phyloP scores from a whole-genome alignment of 495 filamentous ascomycete species.

The Daldinia decipiens region DNA sequence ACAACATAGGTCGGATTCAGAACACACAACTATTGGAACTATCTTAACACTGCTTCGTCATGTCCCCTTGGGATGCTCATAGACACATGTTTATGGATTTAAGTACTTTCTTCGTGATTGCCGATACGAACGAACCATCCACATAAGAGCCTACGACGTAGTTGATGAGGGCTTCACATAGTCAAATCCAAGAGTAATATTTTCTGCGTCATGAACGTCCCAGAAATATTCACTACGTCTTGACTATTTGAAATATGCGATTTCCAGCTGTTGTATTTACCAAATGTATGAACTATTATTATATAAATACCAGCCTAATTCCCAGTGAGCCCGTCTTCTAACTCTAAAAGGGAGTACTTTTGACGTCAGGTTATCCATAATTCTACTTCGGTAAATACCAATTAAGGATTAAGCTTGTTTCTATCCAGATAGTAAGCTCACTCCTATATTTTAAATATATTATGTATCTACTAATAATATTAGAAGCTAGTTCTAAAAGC shows the following conservation, averaged over 20 bases:
- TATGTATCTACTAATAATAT: background rate
- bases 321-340: background rate
- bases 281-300: no score
- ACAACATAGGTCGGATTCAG: no score
- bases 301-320: no score
- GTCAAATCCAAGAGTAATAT: background rate
- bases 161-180: background rate
- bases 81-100: no score
- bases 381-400: background rate
- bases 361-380: background rate
- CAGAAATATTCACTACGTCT: background rate
- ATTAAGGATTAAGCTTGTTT: background rate
- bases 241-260: no score
- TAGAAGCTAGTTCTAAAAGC: background rate
- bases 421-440: background rate
- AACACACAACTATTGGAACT: no score
- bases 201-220: background rate
- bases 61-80: no score
- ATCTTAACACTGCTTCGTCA: no score
- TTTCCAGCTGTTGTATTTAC: no score
- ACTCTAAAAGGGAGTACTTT: background rate
- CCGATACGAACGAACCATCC: background rate
- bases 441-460: no score
- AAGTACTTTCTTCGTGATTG: background rate
- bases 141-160: no score